Conservation (phyloP, 2,329 filamentous ascomycete genomes). For the Xylaria sp. region DNA sequence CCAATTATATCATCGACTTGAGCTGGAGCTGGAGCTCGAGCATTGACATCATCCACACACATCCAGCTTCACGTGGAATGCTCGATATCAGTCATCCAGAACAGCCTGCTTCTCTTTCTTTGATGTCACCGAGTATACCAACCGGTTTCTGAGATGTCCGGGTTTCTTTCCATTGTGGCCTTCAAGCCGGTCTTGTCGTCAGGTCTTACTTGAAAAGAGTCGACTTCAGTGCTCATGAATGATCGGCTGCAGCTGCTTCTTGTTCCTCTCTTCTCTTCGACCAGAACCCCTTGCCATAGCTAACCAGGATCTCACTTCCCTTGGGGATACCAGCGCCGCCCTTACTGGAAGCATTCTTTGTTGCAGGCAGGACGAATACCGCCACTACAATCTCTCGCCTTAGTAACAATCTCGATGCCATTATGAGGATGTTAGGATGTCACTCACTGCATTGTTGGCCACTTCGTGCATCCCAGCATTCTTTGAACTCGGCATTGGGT, state of each 20-base stretch:
- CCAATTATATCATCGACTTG: too few relatives aligned
- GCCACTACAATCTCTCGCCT: constrained; percentile 14
- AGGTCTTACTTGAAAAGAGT: neutral
- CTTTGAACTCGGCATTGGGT: constrained; percentile 55
- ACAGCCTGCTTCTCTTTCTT: too few relatives aligned
- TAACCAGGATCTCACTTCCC: constrained; percentile 60
- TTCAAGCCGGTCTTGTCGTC: neutral
- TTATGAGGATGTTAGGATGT: neutral
- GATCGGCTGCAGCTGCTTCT: constrained; percentile 3
- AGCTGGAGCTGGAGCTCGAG: too few relatives aligned
- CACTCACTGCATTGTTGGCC: constrained; percentile 48
- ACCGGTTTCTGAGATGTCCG: too few relatives aligned
- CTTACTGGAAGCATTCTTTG: constrained; percentile 36
- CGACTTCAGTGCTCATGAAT: neutral
- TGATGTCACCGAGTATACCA: too few relatives aligned
- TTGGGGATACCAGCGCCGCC: constrained; percentile 42
- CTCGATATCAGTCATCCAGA: too few relatives aligned
- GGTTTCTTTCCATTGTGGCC: neutral
- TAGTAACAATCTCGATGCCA: neutral
- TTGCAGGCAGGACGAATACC: constrained; percentile 45
- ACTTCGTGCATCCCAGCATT: constrained; percentile 50
- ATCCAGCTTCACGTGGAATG: too few relatives aligned
- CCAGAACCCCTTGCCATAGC: constrained; percentile 66
- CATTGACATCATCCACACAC: too few relatives aligned
- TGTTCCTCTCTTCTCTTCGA: constrained; percentile 40